Evolutionary conservation across 805 yeast genomes (phyloP).

Genomic region (Metschnikowia henanensis): DNA sequence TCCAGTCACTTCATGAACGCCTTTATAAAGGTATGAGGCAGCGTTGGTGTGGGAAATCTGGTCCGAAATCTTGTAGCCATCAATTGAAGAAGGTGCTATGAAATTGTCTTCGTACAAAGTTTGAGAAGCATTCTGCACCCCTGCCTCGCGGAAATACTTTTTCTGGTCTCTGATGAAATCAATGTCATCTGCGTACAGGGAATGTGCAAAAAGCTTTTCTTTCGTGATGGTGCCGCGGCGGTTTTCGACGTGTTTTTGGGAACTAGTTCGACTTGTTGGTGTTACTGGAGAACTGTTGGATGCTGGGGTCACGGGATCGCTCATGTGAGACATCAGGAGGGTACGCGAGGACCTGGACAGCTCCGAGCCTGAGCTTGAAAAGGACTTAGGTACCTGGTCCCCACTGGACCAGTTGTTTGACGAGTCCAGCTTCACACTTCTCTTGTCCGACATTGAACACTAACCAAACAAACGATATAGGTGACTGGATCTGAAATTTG

Average conservation of each 20-base stretch:
- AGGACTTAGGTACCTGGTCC: constrained; percentile 3
- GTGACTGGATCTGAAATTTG: background rate
- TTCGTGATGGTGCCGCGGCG: constrained; percentile 12
- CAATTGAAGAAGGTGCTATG: constrained; percentile 18
- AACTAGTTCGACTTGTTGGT: constrained; percentile 4
- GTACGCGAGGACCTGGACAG: constrained; percentile 14
- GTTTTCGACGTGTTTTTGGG: constrained; percentile 1
- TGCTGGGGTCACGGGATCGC: constrained; percentile 7
- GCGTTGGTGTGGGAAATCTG: constrained; percentile 16
- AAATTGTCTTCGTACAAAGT: constrained; percentile 15
- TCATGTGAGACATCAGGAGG: constrained; percentile 10
- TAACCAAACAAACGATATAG: background rate
- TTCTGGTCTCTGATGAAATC: constrained; percentile 24
- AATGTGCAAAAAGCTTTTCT: constrained; percentile 18
- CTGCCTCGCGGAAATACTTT: constrained; percentile 18
- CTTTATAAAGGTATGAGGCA: constrained; percentile 21
- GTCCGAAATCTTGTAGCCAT: constrained; percentile 25
- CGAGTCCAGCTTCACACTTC: constrained; percentile 1
- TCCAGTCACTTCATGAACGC: constrained; percentile 15
- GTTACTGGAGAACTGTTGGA: constrained; percentile 5
- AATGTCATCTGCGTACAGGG: constrained; percentile 28
- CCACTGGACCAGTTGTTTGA: constrained; percentile 5
- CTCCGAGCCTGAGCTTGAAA: constrained; percentile 13
- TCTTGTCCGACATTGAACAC: constrained; percentile 1
- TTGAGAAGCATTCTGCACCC: constrained; percentile 9